Conservation (phyloP, 768 basidiomycete genomes). For the Nidularia pulvinata region DNA sequence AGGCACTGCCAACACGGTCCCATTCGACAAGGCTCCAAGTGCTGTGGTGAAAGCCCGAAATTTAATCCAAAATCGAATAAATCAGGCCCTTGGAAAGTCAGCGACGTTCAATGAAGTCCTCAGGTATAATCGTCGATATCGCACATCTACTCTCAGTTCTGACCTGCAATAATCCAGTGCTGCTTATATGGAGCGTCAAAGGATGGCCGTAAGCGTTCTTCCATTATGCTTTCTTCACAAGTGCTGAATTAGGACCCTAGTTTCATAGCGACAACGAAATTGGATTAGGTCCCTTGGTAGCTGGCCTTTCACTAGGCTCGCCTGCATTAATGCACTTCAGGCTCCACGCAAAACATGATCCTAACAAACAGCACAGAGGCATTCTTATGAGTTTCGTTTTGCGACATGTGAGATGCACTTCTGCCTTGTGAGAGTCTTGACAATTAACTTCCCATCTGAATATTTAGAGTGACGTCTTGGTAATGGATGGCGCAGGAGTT, state of each 20-base stretch:
- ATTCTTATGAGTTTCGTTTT: conserved; percentile 56
- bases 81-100: conserved; percentile 34
- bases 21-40: conserved; percentile 55
- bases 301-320: conserved; percentile 77
- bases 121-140: conserved; percentile 27
- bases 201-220: conserved; percentile 64
- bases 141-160: not conserved
- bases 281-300: conserved; percentile 72
- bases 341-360: conserved; percentile 33
- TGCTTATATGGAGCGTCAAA: conserved; percentile 85
- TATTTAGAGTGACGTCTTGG: conserved; percentile 68
- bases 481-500: conserved; percentile 73
- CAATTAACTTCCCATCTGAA: not conserved
- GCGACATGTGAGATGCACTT: conserved; percentile 52
- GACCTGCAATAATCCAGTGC: conserved; percentile 35
- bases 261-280: conserved; percentile 81
- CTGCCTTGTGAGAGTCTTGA: not conserved
- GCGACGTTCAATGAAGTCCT: conserved; percentile 75
- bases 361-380: conserved; percentile 22
- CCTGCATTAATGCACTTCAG: conserved; percentile 84
- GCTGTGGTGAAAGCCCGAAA: conserved; percentile 59
- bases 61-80: conserved; percentile 57
- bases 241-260: conserved; percentile 25
- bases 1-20: conserved; percentile 70
- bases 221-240: not conserved